Evolutionary conservation across 164 flowering plant genomes (phyloP).

Genomic region (Hamamelis virginiana): DNA sequence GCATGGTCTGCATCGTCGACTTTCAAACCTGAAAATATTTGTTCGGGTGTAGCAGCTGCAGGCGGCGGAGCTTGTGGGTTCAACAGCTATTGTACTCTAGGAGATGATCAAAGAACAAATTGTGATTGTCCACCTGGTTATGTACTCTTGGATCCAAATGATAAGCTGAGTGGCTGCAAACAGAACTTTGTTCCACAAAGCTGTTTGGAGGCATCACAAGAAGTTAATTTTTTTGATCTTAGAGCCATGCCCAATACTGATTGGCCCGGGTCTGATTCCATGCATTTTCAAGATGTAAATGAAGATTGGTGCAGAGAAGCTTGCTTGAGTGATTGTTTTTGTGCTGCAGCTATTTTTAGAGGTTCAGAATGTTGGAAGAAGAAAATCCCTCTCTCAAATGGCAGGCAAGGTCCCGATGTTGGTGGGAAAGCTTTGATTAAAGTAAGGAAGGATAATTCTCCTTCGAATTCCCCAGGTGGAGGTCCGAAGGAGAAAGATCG

Average conservation of each 20-base stretch:
- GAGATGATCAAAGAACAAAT: constrained; percentile 19
- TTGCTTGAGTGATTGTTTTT: constrained; percentile 54
- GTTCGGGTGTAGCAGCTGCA: neutral
- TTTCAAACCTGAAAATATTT: constrained; percentile 13
- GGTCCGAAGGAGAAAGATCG: too few species aligned
- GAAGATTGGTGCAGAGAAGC: constrained; percentile 38
- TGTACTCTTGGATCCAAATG: constrained; percentile 32
- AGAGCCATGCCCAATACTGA: constrained; percentile 24
- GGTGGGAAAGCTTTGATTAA: too few species aligned
- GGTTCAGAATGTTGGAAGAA: neutral
- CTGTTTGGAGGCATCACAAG: constrained; percentile 19
- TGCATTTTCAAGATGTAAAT: neutral
- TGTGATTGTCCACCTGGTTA: constrained; percentile 51
- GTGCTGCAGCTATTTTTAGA: constrained; percentile 41
- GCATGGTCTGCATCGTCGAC: constrained; percentile 21
- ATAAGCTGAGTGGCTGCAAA: constrained; percentile 43
- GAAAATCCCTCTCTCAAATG: constrained; percentile 14
- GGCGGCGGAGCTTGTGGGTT: constrained; percentile 55
- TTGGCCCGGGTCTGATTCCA: constrained; percentile 48
- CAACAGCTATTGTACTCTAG: constrained; percentile 44
- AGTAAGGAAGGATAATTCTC: too few species aligned
- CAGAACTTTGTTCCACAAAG: constrained; percentile 28
- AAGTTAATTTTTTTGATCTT: constrained; percentile 16
- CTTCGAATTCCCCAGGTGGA: too few species aligned
- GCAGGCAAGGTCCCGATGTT: too few species aligned